A percentile compares a stretch with the other conserved stretches of the same genome.
These are phyloP conservation scores for Lactuca sativa DNA, from an alignment of 129 eudicot species.

Conservation along the genomic window DNA sequence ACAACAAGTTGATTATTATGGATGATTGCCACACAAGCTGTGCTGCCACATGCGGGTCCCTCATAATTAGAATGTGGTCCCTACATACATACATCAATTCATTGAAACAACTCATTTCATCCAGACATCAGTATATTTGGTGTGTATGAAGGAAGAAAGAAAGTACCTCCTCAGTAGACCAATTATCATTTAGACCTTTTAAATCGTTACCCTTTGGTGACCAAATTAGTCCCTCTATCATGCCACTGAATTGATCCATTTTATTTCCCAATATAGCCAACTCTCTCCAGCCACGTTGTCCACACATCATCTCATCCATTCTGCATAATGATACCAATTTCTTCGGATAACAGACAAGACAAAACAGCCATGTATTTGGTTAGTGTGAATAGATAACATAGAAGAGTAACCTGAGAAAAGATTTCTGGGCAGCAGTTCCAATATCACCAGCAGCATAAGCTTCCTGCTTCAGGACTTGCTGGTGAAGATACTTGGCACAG, in stretches of 20 bases:
- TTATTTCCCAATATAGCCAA: constrained; percentile 56
- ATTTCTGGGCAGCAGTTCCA: constrained; percentile 54
- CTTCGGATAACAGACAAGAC: constrained; percentile 18
- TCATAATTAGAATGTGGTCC: constrained; percentile 59
- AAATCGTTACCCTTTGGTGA: constrained; percentile 42
- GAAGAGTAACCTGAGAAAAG: constrained; percentile 77
- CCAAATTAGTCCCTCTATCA: constrained; percentile 55
- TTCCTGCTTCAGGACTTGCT: constrained; percentile 69
- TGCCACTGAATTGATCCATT: constrained; percentile 48
- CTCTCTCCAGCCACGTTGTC: constrained; percentile 72
- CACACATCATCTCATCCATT: constrained; percentile 95
- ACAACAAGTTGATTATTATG: constrained; percentile 60
- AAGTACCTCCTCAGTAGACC: constrained; percentile 66
- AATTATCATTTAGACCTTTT: constrained; percentile 41
- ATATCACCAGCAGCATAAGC: constrained; percentile 71
- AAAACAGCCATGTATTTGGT: constrained; percentile 15
- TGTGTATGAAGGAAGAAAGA: constrained; percentile 6
- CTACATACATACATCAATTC: constrained; percentile 26
- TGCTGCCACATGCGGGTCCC: constrained; percentile 86
- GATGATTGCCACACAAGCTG: constrained; percentile 86
- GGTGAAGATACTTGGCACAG: constrained; percentile 92
- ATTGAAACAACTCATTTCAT: not conserved
- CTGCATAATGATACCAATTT: constrained; percentile 35
- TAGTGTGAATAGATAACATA: constrained; percentile 11
- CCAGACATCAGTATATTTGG: not conserved